These are phyloP conservation scores for Trypanosoma conorhini DNA, from an alignment of 208 protist genomes.

Conservation along the genomic window DNA sequence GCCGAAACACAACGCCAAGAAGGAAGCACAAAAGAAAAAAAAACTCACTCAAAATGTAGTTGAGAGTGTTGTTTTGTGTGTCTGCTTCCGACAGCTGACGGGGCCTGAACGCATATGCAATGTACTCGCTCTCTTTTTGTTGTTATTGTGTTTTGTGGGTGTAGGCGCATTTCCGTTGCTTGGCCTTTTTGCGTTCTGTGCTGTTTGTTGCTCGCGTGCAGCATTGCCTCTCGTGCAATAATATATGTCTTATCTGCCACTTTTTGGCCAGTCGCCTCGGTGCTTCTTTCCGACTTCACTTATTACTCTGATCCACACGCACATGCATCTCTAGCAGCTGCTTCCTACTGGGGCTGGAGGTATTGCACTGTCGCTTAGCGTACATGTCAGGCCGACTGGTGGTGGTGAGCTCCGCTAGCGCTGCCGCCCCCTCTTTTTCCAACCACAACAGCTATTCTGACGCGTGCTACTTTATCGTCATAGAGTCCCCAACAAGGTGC, in stretches of 20 bases:
- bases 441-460: neutral
- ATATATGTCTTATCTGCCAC: neutral
- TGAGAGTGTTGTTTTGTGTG: neutral
- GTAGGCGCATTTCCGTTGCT: conserved; percentile 17
- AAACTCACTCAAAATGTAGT: neutral
- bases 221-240: neutral
- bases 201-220: neutral
- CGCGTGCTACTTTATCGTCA: conserved; percentile 30
- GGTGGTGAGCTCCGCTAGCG: neutral
- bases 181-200: conserved; percentile 1
- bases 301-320: neutral
- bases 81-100: no score
- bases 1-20: conserved; percentile 1
- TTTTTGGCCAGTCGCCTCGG: neutral
- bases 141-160: neutral
- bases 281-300: neutral
- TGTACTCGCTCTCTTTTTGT: neutral
- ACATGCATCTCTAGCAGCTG: neutral
- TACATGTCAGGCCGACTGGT: conserved; percentile 5
- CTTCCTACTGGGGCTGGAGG: neutral
- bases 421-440: neutral
- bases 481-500: conserved; percentile 3
- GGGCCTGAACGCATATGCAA: neutral
- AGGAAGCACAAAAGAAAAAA: neutral
- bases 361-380: neutral